Evolutionary conservation across 345 rosid genomes (phyloP).

Genomic region (Moricandia arvensis): DNA sequence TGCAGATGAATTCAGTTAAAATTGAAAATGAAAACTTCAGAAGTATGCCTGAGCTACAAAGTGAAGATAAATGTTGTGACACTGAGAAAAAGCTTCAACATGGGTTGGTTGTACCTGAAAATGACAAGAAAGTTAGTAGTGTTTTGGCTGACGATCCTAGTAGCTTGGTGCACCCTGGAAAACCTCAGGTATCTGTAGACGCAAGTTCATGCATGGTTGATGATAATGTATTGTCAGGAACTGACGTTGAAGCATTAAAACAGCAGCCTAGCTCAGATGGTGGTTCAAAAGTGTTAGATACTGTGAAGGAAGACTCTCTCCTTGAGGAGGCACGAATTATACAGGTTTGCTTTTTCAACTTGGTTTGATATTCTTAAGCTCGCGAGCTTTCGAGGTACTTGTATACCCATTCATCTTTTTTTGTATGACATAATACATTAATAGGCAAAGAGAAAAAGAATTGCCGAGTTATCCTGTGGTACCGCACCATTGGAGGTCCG

Average conservation of each 20-base stretch:
- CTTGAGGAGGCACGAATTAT: conserved; percentile 88
- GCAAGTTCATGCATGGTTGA: conserved; percentile 30
- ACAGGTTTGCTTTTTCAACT: conserved; percentile 55
- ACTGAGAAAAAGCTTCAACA: conserved; percentile 40
- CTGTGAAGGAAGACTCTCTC: conserved; percentile 70
- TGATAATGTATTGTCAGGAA: conserved; percentile 21
- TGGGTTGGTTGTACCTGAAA: conserved; percentile 39
- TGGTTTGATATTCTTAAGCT: conserved; percentile 25
- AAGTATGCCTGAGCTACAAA: conserved; percentile 42
- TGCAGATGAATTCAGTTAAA: conserved; percentile 37
- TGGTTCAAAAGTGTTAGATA: conserved; percentile 48
- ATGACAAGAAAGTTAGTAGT: conserved; percentile 39
- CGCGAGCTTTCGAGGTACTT: conserved; percentile 11
- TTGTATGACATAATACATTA: conserved; percentile 31
- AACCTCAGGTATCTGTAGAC: conserved; percentile 37
- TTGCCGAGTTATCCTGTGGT: conserved; percentile 76
- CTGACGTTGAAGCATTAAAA: conserved; percentile 42
- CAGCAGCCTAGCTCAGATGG: conserved; percentile 45
- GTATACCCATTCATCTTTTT: conserved; percentile 19
- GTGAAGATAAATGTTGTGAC: conserved; percentile 43
- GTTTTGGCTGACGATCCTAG: conserved; percentile 35
- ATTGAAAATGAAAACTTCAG: conserved; percentile 43
- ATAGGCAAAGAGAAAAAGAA: conserved; percentile 89
- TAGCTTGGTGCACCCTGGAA: conserved; percentile 33
- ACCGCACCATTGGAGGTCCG: conserved; percentile 46